phyloP scores from a whole-genome alignment of 805 yeast genomes.

The Candida incommunis region DNA sequence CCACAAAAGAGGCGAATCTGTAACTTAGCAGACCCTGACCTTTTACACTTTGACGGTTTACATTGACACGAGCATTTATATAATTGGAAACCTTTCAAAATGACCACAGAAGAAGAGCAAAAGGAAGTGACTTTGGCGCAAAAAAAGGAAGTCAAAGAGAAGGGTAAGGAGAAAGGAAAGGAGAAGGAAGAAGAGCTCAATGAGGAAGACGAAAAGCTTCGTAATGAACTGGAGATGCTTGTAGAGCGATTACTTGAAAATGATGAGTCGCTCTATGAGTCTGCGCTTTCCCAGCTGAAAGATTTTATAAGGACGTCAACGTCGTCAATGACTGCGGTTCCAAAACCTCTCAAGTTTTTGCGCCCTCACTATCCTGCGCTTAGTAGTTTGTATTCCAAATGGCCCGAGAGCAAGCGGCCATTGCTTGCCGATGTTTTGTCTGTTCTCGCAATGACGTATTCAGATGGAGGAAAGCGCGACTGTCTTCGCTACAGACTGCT shows the following conservation, averaged over 20 bases:
- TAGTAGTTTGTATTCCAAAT: conserved; percentile 47
- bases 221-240: conserved; percentile 71
- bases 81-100: too few species aligned
- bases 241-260: conserved; percentile 56
- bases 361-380: conserved; percentile 74
- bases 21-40: too few species aligned
- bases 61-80: too few species aligned
- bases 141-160: conserved; percentile 7
- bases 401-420: conserved; percentile 37
- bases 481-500: conserved; percentile 66
- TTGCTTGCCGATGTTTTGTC: conserved; percentile 80
- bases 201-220: conserved; percentile 84
- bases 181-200: conserved; percentile 67
- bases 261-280: conserved; percentile 32
- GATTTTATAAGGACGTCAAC: conserved; percentile 79
- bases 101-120: conserved; percentile 1
- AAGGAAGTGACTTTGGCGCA: not conserved
- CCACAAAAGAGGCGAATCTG: too few species aligned
- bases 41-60: too few species aligned
- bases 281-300: conserved; percentile 59
- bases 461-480: conserved; percentile 67
- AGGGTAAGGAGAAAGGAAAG: conserved; percentile 19
- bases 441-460: conserved; percentile 87
- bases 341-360: conserved; percentile 91
- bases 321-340: conserved; percentile 98